These are phyloP conservation scores for Neonothopanus nambi DNA, from an alignment of 1,284 basidiomycete genomes.

Conservation along the genomic window DNA sequence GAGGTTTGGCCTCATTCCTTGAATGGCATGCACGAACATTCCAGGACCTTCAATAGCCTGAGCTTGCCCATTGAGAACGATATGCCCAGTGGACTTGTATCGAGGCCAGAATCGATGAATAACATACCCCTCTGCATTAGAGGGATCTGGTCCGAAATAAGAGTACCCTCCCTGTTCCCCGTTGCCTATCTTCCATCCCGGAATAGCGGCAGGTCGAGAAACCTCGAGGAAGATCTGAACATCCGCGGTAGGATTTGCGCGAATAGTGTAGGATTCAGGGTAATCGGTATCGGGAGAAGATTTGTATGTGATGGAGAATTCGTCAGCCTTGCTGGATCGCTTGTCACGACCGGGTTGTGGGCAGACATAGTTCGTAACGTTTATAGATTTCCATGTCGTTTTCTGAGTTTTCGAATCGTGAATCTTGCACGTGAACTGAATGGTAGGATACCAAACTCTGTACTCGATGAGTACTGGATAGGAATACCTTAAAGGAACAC, in stretches of 20 bases:
- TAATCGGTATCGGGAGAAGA: slow-evolving; percentile 61
- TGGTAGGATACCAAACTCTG: slow-evolving; percentile 84
- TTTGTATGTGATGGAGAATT: slow-evolving; percentile 83
- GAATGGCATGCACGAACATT: slow-evolving; percentile 95
- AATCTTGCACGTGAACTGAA: slow-evolving; percentile 95
- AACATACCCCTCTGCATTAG: slow-evolving; percentile 85
- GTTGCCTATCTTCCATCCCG: slow-evolving; percentile 92
- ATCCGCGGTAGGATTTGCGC: slow-evolving; percentile 78
- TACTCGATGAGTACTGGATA: slow-evolving; percentile 1
- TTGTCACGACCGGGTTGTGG: slow-evolving; percentile 79
- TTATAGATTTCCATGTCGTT: slow-evolving; percentile 87
- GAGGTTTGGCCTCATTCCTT: slow-evolving; percentile 96
- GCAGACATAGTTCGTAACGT: slow-evolving; percentile 82
- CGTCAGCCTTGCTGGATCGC: slow-evolving; percentile 86
- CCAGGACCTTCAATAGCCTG: slow-evolving; percentile 75
- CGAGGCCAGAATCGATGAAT: slow-evolving; percentile 93
- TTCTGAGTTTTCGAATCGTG: slow-evolving; percentile 82
- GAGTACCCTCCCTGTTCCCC: slow-evolving; percentile 89
- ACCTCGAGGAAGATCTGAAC: slow-evolving; percentile 82
- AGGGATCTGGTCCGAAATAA: slow-evolving; percentile 80
- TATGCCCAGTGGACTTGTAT: slow-evolving; percentile 63
- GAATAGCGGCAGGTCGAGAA: slow-evolving; percentile 64
- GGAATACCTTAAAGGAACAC: slow-evolving; percentile 33
- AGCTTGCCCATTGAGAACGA: slow-evolving; percentile 75
- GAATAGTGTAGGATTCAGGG: slow-evolving; percentile 79